Conservation (phyloP, 2,329 filamentous ascomycete species). For the Parastagonospora nodorum region DNA sequence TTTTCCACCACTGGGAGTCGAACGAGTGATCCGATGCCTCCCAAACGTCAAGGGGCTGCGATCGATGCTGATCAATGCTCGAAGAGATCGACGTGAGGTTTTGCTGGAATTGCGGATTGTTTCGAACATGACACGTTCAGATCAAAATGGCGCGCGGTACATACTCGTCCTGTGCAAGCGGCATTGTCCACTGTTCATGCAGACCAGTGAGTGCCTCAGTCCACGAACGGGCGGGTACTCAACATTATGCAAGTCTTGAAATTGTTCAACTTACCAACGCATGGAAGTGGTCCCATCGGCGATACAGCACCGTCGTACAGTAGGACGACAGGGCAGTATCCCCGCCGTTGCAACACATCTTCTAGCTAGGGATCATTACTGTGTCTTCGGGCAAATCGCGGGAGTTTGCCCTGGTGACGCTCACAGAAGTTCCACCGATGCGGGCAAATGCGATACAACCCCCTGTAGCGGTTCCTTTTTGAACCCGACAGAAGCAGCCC, state of each 20-base stretch:
- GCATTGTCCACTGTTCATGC: slow-evolving; percentile 14
- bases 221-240: not conserved
- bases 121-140: slow-evolving; percentile 24
- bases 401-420: slow-evolving; percentile 11
- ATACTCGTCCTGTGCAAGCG: slow-evolving; percentile 7
- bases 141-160: slow-evolving; percentile 25
- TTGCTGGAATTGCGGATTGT: slow-evolving; percentile 18
- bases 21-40: slow-evolving; percentile 19
- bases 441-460: not conserved
- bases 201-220: slow-evolving; percentile 3
- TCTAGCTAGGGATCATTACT: not conserved
- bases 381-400: slow-evolving; percentile 18
- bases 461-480: slow-evolving; percentile 1
- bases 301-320: not conserved
- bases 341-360: slow-evolving; percentile 18
- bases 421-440: slow-evolving; percentile 10
- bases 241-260: no score
- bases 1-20: slow-evolving; percentile 35
- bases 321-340: not conserved
- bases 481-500: slow-evolving; percentile 3
- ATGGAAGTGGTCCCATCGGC: not conserved
- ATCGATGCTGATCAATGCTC: slow-evolving; percentile 34
- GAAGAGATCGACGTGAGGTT: slow-evolving; percentile 19
- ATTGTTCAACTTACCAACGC: no score
- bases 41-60: slow-evolving; percentile 20